Percentiles rank a stretch among this genome's conserved stretches.
Conservation (phyloP, 1,139 yeast species). For the Blastobotrys apis region DNA sequence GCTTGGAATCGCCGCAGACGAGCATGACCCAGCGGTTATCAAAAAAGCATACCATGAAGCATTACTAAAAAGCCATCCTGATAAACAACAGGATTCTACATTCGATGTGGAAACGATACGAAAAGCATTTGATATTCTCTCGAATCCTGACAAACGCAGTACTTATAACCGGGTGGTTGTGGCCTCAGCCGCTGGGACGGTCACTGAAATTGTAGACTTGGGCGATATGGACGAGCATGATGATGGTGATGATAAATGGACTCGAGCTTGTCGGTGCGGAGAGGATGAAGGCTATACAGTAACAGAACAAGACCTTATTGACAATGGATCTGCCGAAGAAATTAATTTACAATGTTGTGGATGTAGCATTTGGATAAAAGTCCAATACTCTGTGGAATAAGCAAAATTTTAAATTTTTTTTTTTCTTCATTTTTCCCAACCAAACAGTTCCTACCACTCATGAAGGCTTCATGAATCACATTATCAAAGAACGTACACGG, state of each 20-base stretch:
- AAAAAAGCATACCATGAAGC: constrained; percentile 57
- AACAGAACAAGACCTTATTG: constrained; percentile 56
- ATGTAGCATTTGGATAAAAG: constrained; percentile 81
- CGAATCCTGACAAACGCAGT: constrained; percentile 39
- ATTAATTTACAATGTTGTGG: constrained; percentile 72
- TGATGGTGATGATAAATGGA: constrained; percentile 40
- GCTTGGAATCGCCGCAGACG: no score
- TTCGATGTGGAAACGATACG: constrained; percentile 44
- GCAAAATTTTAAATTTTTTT: not conserved
- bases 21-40: constrained; percentile 45
- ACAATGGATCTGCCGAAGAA: constrained; percentile 52
- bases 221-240: constrained; percentile 44
- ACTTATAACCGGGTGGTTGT: constrained; percentile 48
- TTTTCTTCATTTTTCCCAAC: not conserved
- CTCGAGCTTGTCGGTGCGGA: constrained; percentile 64
- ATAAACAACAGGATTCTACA: constrained; percentile 30
- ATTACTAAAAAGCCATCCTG: constrained; percentile 71
- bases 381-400: constrained; percentile 50
- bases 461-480: not conserved
- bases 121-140: constrained; percentile 55
- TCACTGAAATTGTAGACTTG: constrained; percentile 56
- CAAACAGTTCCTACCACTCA: no score
- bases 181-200: constrained; percentile 28
- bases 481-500: not conserved
- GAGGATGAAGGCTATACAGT: constrained; percentile 51